These are phyloP conservation scores for Phytopythium aichiense DNA, from an alignment of 352 stramenopile genomes.

Conservation along the genomic window DNA sequence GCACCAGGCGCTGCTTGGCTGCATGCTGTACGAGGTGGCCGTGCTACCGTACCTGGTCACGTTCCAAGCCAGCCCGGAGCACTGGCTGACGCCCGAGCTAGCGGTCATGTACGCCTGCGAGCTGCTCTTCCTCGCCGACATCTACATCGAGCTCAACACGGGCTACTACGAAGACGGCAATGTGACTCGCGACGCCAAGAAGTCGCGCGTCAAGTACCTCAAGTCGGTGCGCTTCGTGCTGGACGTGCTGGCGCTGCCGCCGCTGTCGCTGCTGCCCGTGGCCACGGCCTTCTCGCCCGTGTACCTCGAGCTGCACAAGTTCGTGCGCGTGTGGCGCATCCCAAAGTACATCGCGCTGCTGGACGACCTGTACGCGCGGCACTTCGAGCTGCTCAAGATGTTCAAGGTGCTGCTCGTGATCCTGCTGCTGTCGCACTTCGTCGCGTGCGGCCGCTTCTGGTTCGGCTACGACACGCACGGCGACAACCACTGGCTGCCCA, in stretches of 20 bases:
- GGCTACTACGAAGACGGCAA: slow-evolving; percentile 68
- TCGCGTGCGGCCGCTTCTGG: slow-evolving; percentile 51
- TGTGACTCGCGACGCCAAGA: slow-evolving; percentile 41
- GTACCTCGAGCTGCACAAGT: slow-evolving; percentile 64
- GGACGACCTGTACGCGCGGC: slow-evolving; percentile 50
- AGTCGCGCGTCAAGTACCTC: slow-evolving; percentile 49
- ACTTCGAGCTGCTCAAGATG: slow-evolving; percentile 64
- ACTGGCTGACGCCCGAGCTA: slow-evolving; percentile 24
- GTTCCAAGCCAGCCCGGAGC: slow-evolving; percentile 19
- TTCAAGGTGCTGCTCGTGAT: slow-evolving; percentile 56
- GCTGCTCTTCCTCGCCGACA: slow-evolving; percentile 44
- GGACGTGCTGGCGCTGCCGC: slow-evolving; percentile 40
- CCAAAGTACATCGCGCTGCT: slow-evolving; percentile 51
- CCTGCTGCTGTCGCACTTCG: slow-evolving; percentile 43
- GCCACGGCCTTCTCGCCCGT: slow-evolving; percentile 16
- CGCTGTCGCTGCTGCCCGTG: slow-evolving; percentile 33
- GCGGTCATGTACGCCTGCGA: slow-evolving; percentile 47
- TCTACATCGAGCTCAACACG: slow-evolving; percentile 66
- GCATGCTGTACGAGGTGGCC: slow-evolving; percentile 49
- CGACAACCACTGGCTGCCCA: slow-evolving; percentile 48
- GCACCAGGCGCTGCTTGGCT: slow-evolving; percentile 51
- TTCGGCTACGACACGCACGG: slow-evolving; percentile 49
- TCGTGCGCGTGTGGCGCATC: slow-evolving; percentile 38
- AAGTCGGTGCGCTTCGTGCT: slow-evolving; percentile 45
- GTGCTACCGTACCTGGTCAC: slow-evolving; percentile 49